Evolutionary conservation across 352 stramenopile species (phyloP), one percentile per base, ranked within the genome.

Genomic region (Phytophthora citricola): DNA sequence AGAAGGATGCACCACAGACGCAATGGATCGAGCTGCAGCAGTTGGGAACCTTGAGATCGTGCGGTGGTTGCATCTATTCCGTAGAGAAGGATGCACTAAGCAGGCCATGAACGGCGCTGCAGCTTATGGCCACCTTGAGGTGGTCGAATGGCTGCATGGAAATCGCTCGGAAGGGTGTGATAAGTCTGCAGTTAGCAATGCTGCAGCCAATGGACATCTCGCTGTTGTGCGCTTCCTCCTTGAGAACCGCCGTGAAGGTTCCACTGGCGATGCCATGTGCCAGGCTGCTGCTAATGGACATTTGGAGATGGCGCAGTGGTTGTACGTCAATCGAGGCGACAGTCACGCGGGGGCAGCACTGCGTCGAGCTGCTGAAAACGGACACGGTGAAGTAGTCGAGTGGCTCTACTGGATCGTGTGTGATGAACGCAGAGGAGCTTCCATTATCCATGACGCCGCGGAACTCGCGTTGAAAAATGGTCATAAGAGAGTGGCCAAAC

Each of bases 391-490:
- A 11, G 38, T 69, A 10, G 54, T 64, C 3, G 54, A 69, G 39
- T 64, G 62, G 53, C 46, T 69, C 0, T 68, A 68, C 29, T 68
- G 60, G 60, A 58, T 63, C 44, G 51, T 68, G 24, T n/a, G 44
- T 32, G 60, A 68, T 2, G 44, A 68, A 54, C 60, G 60, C 27
- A 45, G 60, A 57, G 52, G 60, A 11, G 29, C 15, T 32, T 20
- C 46, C 3, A 57, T 50, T 31, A 68, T 68, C 38, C 59, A 29
- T 20, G 59, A 62, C 12, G 51, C 59, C 10, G 51, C 41, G 9
- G 24, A 51, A 62, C 32, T 68, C 22, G 59, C 59, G 3, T 51
- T 55, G 36, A 56, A 68, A 50, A 52, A 52, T 14, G 59, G 59
- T n/a, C 26, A 49, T 22, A 14, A 14, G 10, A 45, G 39, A 51